A percentile compares a stretch with the other conserved stretches of the same genome.
Evolutionary conservation across 2,329 filamentous ascomycete genomes (phyloP).

Genomic region (Xylogone sp.): DNA sequence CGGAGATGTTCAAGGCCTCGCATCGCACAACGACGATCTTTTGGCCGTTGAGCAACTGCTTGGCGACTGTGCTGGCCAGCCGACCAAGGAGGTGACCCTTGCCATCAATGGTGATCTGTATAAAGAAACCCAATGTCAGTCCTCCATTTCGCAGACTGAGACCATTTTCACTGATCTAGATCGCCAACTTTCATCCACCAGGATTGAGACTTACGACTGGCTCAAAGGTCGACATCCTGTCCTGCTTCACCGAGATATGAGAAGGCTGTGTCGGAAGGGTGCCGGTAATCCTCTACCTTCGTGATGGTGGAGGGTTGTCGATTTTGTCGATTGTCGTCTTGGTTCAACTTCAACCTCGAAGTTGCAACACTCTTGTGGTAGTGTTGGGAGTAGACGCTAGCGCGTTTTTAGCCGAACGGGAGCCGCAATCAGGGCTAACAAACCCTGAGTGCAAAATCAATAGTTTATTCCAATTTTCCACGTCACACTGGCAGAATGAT

Average conservation of each 20-base stretch:
- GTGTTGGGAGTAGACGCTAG: slow-evolving; percentile 6
- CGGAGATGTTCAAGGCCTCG: slow-evolving; percentile 99
- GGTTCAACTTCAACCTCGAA: slow-evolving; percentile 10
- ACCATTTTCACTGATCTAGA: not conserved
- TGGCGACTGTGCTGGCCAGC: slow-evolving; percentile 95
- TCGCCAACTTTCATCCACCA: slow-evolving; percentile 1
- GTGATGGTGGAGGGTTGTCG: slow-evolving; percentile 30
- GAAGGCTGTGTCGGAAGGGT: slow-evolving; percentile 29
- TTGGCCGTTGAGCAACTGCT: slow-evolving; percentile 98
- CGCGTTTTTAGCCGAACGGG: slow-evolving; percentile 12
- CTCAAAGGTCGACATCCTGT: slow-evolving; percentile 67
- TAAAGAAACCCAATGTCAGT: slow-evolving; percentile 10
- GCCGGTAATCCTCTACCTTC: slow-evolving; percentile 30
- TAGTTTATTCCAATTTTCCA: not conserved
- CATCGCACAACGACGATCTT: slow-evolving; percentile 99
- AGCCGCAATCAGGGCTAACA: slow-evolving; percentile 17
- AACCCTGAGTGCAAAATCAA: slow-evolving; percentile 10
- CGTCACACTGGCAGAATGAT: too few species aligned
- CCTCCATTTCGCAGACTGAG: not conserved
- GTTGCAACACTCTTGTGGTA: slow-evolving; percentile 1
- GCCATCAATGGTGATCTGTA: slow-evolving; percentile 97
- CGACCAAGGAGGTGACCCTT: slow-evolving; percentile 99
- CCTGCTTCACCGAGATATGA: slow-evolving; percentile 28
- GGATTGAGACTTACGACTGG: slow-evolving; percentile 56
- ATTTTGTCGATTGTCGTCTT: slow-evolving; percentile 24